Evolutionary conservation across 768 basidiomycete species (phyloP), one percentile per base, ranked within the genome.

Genomic region (Tephrocybe sp.): DNA sequence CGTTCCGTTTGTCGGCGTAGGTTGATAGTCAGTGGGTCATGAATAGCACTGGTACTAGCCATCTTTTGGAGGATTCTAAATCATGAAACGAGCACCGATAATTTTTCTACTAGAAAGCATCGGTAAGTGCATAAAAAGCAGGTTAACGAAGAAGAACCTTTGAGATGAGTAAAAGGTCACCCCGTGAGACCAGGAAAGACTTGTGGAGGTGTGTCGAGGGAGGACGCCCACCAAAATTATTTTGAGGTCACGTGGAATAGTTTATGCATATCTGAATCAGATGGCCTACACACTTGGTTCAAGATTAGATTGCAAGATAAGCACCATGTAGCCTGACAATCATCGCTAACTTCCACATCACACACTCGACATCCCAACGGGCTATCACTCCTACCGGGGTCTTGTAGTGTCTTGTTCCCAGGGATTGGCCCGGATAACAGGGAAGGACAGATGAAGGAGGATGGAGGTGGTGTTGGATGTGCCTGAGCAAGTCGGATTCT

Each of bases 1-100:
- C 64, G 59, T 46, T 62, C 69, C 11, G 76, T 80, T 63, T 88
- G 86, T 56, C 74, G 72, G 52, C 62, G 65, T 49, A 87, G 65
- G 65, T 87, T 78, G 60, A 88, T 77, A 43, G 71, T 63, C 45
- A 87, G 74, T 47, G 86, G 85, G 69, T 88, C 78, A 60, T 72
- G 70, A 68, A 73, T 68, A 65, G 57, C 63, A 65, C 59, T 62
- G 56, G 54, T 55, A 5, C 28, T 9, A 26, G 53, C 48, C 56
- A 57, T 58, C 47, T 56, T 57, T 56, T 53, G 34, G 23, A 6
- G 39, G 20, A 26, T 37, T 54, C 41, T 57, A 48, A 24, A 48
- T 33, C 45, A 48, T 54, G 24, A 44, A 51, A 47, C 20, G n/a
- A 11, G 23, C 17, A 9, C 38, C 6, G n/a, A 17, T 39, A 12